These are phyloP conservation scores for Candida dubliniensis DNA, from an alignment of 1,139 yeast genomes.

Conservation along the genomic window DNA sequence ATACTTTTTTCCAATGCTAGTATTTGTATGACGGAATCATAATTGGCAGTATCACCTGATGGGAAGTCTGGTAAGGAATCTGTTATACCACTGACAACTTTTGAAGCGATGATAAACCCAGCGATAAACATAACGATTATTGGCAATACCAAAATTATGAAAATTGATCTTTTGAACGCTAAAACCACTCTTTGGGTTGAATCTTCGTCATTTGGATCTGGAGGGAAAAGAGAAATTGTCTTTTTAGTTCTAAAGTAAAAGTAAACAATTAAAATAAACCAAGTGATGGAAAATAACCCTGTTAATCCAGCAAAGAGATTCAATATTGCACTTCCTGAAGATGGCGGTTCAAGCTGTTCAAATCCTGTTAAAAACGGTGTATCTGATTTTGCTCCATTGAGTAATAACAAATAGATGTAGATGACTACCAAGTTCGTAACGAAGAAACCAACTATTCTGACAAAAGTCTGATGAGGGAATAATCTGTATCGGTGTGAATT, in stretches of 20 bases:
- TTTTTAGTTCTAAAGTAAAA: conserved; percentile 32
- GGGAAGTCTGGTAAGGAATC: conserved; percentile 7
- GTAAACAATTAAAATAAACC: conserved; percentile 19
- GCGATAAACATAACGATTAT: conserved; percentile 17
- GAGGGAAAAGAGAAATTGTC: conserved; percentile 31
- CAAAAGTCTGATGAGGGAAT: conserved; percentile 24
- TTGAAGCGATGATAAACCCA: conserved; percentile 3
- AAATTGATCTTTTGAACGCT: conserved; percentile 32
- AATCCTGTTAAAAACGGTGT: conserved; percentile 7
- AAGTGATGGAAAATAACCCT: conserved; percentile 10
- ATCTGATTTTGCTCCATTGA: background rate
- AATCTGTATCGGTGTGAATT: conserved; percentile 27
- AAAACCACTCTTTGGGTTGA: conserved; percentile 20
- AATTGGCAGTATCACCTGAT: conserved; percentile 5
- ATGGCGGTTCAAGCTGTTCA: conserved; percentile 1
- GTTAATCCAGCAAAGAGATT: conserved; percentile 2
- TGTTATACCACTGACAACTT: background rate
- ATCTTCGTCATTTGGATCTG: conserved; percentile 18
- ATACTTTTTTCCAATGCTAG: conserved; percentile 4
- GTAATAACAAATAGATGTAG: conserved; percentile 1
- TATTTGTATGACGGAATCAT: conserved; percentile 8
- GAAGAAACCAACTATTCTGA: conserved; percentile 20
- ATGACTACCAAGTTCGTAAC: conserved; percentile 12
- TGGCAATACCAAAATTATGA: conserved; percentile 33
- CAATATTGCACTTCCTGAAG: background rate